Conservation (phyloP, 371 early-diverging fungal genomes). For the Mucor lusitanicus region DNA sequence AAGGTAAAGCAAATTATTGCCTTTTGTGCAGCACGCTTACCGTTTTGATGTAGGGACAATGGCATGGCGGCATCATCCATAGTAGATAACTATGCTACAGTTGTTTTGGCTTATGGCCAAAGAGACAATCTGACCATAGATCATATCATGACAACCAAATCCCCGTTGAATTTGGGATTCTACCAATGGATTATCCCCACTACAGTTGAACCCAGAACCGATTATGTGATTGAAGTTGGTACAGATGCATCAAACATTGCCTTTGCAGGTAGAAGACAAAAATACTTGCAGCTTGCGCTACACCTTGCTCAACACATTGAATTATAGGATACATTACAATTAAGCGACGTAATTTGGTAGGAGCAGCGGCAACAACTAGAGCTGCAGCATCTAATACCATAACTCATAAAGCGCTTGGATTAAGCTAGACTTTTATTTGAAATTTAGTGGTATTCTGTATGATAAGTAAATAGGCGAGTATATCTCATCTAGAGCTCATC, state of each 20-base stretch:
- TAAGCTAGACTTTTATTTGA: not conserved
- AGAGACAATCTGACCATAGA: not conserved
- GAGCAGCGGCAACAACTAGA: not conserved
- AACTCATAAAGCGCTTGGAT: not conserved
- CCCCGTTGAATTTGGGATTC: not conserved
- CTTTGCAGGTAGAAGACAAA: not conserved
- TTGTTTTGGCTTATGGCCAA: conserved; percentile 1
- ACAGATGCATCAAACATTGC: conserved; percentile 40
- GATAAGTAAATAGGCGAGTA: not conserved
- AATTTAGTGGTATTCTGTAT: not conserved
- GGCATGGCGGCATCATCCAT: not conserved
- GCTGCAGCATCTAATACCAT: not conserved
- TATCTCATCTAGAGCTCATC: conserved; percentile 4
- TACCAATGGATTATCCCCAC: conserved; percentile 3
- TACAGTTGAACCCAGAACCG: conserved; percentile 20
- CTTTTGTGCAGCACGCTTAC: no score
- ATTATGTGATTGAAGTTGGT: conserved; percentile 30
- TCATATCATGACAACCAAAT: conserved; percentile 4
- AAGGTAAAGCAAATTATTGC: not conserved
- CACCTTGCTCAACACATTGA: not conserved
- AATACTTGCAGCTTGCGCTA: not conserved
- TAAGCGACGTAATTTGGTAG: not conserved
- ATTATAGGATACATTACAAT: not conserved
- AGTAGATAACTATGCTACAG: not conserved
- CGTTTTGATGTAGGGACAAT: not conserved